These are phyloP conservation scores for Chenopodium berlandieri DNA, from an alignment of 148 eudicot genomes.

Conservation along the genomic window DNA sequence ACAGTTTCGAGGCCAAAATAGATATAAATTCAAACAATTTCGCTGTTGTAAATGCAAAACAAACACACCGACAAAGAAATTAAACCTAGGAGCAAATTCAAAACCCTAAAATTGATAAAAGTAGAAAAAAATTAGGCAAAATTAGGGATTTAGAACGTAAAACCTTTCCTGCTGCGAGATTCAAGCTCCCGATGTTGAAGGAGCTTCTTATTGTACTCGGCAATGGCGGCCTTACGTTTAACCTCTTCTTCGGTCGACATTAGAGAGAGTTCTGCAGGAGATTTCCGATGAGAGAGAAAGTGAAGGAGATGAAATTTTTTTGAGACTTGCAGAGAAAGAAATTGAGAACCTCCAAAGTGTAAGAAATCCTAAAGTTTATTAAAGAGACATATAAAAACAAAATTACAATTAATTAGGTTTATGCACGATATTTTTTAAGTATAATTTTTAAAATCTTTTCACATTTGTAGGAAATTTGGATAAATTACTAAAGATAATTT, in stretches of 20 bases:
- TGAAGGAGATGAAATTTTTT: background rate
- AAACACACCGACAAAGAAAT: background rate
- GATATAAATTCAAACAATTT: too few species aligned
- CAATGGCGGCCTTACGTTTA: slow-evolving; percentile 51
- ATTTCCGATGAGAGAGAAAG: slow-evolving; percentile 9
- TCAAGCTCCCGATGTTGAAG: slow-evolving; percentile 81
- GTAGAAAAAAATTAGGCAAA: background rate
- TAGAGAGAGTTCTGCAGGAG: background rate
- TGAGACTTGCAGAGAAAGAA: slow-evolving; percentile 19
- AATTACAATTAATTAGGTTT: too few species aligned
- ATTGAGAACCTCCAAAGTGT: background rate
- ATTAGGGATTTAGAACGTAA: slow-evolving; percentile 27
- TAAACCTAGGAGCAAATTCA: background rate
- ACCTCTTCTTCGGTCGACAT: slow-evolving; percentile 67
- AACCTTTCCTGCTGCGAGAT: slow-evolving; percentile 73
- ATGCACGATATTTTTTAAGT: too few species aligned
- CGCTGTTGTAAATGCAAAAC: background rate
- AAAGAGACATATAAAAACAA: too few species aligned
- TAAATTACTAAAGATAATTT: too few species aligned
- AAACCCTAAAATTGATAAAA: slow-evolving; percentile 11
- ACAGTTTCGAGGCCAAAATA: too few species aligned
- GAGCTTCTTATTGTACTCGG: slow-evolving; percentile 71
- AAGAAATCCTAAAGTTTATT: too few species aligned
- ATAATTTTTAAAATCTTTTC: too few species aligned
- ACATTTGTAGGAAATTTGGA: too few species aligned